Conservation (phyloP, 192 early-diverging fungal species). For the Gaertneriomyces semiglobifer region DNA sequence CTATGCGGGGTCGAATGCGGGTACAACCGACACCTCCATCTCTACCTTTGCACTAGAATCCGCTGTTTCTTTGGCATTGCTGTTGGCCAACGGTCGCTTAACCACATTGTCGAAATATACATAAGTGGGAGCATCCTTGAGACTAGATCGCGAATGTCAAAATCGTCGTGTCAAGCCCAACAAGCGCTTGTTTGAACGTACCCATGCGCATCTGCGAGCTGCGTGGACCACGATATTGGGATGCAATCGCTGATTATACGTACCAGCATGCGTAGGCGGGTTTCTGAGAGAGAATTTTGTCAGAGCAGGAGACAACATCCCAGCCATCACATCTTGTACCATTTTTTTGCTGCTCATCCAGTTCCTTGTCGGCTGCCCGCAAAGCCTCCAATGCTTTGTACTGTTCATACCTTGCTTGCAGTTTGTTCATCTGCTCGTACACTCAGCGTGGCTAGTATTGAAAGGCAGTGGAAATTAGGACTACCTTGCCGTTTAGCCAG, state of each 20-base stretch:
- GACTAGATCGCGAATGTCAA: no score
- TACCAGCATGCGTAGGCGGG: constrained; percentile 13
- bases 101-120: constrained; percentile 25
- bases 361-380: constrained; percentile 3
- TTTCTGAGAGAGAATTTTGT: constrained; percentile 10
- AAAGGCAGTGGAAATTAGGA: background rate
- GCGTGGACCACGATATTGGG: constrained; percentile 7
- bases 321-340: background rate
- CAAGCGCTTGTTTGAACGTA: background rate
- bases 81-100: constrained; percentile 15
- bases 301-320: background rate
- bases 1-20: background rate
- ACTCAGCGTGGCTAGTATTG: background rate
- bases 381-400: constrained; percentile 16
- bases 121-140: constrained; percentile 5
- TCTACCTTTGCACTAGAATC: background rate
- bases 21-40: background rate
- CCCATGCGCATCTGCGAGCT: constrained; percentile 22
- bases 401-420: constrained; percentile 8
- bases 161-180: no score
- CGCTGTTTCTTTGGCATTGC: constrained; percentile 2
- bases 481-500: constrained; percentile 27
- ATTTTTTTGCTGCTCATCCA: constrained; percentile 11
- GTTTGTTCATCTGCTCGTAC: background rate
- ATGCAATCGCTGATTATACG: constrained; percentile 23